phyloP scores from a whole-genome alignment of 2,329 filamentous ascomycete species.

The Geosmithia flava region DNA sequence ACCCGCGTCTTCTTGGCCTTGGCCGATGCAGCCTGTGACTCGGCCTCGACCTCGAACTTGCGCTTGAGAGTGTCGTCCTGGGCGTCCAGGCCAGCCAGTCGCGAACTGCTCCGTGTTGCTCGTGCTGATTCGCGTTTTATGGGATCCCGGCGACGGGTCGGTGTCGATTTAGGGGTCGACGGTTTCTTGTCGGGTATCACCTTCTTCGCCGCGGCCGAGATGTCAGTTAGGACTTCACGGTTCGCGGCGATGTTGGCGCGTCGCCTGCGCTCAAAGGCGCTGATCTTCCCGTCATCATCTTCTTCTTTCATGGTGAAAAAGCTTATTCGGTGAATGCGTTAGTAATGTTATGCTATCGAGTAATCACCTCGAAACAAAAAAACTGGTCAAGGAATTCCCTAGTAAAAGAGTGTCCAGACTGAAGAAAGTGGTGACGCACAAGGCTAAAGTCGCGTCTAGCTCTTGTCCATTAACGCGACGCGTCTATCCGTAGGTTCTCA shows the following conservation, averaged over 20 bases:
- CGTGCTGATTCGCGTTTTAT: conserved; percentile 33
- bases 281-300: conserved; percentile 37
- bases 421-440: conserved; percentile 2
- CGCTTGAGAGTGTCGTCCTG: conserved; percentile 34
- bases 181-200: conserved; percentile 45
- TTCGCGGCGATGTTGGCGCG: conserved; percentile 81
- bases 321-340: conserved; percentile 12
- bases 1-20: conserved; percentile 46
- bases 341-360: conserved; percentile 17
- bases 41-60: conserved; percentile 36
- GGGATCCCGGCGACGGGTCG: conserved; percentile 18
- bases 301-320: conserved; percentile 9
- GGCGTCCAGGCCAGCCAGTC: conserved; percentile 41
- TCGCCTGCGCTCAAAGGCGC: conserved; percentile 76
- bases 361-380: too few species aligned
- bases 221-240: conserved; percentile 65
- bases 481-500: neutral
- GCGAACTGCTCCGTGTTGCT: conserved; percentile 44
- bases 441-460: neutral
- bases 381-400: neutral
- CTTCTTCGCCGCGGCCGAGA: conserved; percentile 59
- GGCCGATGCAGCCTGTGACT: conserved; percentile 24
- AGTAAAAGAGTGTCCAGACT: neutral
- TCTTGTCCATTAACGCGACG: neutral
- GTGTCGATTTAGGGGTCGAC: conserved; percentile 25